Percentiles rank a stretch among this genome's conserved stretches.
Conservation (phyloP, 768 basidiomycete species). For the Gloeopeniophorella convolvens region DNA sequence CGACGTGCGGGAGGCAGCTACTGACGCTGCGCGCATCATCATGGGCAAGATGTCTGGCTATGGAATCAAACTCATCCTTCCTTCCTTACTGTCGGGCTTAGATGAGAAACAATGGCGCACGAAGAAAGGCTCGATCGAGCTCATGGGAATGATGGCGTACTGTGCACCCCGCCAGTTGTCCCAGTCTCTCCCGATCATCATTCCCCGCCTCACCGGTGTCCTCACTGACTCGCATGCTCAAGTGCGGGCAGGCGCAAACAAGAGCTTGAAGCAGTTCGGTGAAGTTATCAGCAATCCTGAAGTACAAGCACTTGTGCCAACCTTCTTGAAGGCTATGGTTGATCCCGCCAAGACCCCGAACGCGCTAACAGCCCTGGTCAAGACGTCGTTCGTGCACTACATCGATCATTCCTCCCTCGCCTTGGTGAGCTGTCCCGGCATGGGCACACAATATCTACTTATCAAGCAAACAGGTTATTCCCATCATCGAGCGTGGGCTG, state of each 20-base stretch:
- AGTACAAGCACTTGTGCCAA: slow-evolving; percentile 83
- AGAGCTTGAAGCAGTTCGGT: slow-evolving; percentile 94
- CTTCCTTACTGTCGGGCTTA: slow-evolving; percentile 79
- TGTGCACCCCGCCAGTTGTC: slow-evolving; percentile 95
- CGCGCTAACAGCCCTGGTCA: slow-evolving; percentile 79
- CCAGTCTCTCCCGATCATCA: slow-evolving; percentile 90
- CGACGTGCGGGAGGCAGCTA: slow-evolving; percentile 90
- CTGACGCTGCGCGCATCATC: slow-evolving; percentile 87
- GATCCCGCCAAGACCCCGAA: slow-evolving; percentile 88
- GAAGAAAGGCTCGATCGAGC: slow-evolving; percentile 94
- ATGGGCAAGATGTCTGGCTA: slow-evolving; percentile 95
- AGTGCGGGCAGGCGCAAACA: slow-evolving; percentile 88
- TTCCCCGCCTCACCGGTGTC: slow-evolving; percentile 90
- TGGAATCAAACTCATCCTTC: slow-evolving; percentile 92
- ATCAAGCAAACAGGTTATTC: slow-evolving; percentile 59
- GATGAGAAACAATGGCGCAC: slow-evolving; percentile 99
- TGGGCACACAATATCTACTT: slow-evolving; percentile 1
- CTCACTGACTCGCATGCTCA: slow-evolving; percentile 97
- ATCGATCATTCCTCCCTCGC: slow-evolving; percentile 97
- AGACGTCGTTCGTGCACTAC: slow-evolving; percentile 96
- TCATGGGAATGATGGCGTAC: slow-evolving; percentile 98
- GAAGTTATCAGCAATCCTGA: slow-evolving; percentile 98
- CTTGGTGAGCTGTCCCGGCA: slow-evolving; percentile 48
- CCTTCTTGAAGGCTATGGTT: slow-evolving; percentile 89
- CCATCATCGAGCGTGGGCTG: slow-evolving; percentile 90